Evolutionary conservation across 148 eudicot species (phyloP).

Genomic region (Mesembryanthemum crystallinum): DNA sequence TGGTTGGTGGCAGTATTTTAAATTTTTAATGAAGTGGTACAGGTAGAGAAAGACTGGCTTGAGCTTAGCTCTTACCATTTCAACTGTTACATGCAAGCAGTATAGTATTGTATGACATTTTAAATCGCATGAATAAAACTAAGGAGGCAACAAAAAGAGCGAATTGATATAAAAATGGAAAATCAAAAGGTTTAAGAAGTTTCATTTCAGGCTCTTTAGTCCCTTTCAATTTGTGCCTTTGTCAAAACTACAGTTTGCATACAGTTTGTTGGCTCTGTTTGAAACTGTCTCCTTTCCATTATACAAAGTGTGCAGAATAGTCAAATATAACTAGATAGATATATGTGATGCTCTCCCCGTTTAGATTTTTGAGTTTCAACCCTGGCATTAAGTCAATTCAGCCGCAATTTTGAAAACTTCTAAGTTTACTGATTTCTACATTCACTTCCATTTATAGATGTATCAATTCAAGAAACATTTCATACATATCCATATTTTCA

Average conservation of each 20-base stretch:
- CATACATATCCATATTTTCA: background rate
- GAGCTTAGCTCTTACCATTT: conserved; percentile 6
- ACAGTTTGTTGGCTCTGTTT: background rate
- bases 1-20: background rate
- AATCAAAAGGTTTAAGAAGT: background rate
- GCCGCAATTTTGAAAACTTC: background rate
- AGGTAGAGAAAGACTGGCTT: background rate
- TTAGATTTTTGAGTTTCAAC: background rate
- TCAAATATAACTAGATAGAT: conserved; percentile 7
- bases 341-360: background rate
- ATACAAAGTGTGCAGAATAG: background rate
- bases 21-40: background rate
- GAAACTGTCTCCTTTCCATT: conserved; percentile 16
- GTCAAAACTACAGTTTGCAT: background rate
- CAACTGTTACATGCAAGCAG: conserved; percentile 4
- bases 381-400: background rate
- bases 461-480: background rate
- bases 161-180: conserved; percentile 15
- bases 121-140: background rate
- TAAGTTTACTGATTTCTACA: background rate
- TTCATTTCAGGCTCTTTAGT: conserved; percentile 20
- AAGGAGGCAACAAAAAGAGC: background rate
- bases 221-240: conserved; percentile 23
- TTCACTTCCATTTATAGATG: background rate
- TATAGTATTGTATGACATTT: background rate